These are phyloP conservation scores for Penicillium mononematosum DNA, from an alignment of 495 filamentous ascomycete genomes.

Conservation along the genomic window DNA sequence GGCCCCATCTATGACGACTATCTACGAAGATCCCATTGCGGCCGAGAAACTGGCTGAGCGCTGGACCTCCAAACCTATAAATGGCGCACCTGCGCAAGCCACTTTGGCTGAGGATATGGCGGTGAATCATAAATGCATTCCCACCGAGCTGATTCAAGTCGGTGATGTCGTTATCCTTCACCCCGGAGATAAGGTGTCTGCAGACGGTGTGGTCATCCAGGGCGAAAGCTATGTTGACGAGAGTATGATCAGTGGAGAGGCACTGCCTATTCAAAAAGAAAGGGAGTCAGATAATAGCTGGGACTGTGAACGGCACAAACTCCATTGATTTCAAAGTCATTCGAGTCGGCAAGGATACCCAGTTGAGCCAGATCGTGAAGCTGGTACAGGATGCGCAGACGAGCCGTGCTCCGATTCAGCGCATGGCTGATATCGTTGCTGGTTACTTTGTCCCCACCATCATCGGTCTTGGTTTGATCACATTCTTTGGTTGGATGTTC, in stretches of 20 bases:
- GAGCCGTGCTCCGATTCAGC: slow-evolving; percentile 89
- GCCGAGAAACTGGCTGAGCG: slow-evolving; percentile 83
- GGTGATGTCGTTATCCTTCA: slow-evolving; percentile 90
- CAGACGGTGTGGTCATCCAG: slow-evolving; percentile 81
- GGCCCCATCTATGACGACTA: slow-evolving; percentile 93
- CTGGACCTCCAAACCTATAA: slow-evolving; percentile 50
- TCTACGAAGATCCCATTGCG: slow-evolving; percentile 95
- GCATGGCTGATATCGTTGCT: slow-evolving; percentile 85
- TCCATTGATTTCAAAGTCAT: slow-evolving; percentile 92
- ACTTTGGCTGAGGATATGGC: slow-evolving; percentile 52
- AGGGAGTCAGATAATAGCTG: slow-evolving; percentile 80
- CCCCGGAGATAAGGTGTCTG: slow-evolving; percentile 95
- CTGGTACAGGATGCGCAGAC: slow-evolving; percentile 96
- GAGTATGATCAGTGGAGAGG: slow-evolving; percentile 98
- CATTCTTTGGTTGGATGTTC: slow-evolving; percentile 92
- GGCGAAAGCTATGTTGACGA: slow-evolving; percentile 95
- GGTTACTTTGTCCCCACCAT: slow-evolving; percentile 95
- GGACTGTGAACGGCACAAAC: slow-evolving; percentile 92
- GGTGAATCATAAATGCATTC: slow-evolving; percentile 74
- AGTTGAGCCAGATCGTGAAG: slow-evolving; percentile 96
- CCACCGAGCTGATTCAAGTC: slow-evolving; percentile 92
- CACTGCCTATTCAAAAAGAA: slow-evolving; percentile 88
- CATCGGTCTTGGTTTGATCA: slow-evolving; percentile 76
- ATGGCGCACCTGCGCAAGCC: slow-evolving; percentile 43
- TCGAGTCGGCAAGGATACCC: slow-evolving; percentile 89